Conservation (phyloP, 1,284 basidiomycete genomes). For the Rhodotorula sp. region DNA sequence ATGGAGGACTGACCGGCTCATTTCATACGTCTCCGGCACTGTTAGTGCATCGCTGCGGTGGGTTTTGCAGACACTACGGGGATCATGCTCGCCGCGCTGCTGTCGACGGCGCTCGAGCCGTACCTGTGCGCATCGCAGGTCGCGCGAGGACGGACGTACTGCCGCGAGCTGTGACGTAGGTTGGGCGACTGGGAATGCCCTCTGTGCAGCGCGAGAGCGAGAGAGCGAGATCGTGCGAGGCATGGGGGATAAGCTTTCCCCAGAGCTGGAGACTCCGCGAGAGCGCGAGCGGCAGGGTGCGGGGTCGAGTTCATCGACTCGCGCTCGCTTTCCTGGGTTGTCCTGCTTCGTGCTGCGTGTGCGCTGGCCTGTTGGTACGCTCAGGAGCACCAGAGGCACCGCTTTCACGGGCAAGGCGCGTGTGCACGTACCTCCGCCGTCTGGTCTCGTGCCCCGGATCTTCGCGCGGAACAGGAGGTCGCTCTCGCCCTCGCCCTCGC, state of each 20-base stretch:
- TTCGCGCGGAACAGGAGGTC: no score
- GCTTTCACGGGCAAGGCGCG: no score
- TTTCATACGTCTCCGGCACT: background rate
- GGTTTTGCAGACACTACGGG: constrained; percentile 43
- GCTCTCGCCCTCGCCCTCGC: background rate
- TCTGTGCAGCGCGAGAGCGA: background rate
- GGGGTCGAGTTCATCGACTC: background rate
- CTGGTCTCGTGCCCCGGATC: no score
- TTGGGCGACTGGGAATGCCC: background rate
- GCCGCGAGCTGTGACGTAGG: constrained; percentile 15
- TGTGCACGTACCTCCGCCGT: no score
- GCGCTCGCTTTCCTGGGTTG: no score
- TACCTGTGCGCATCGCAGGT: constrained; percentile 21
- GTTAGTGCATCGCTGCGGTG: constrained; percentile 40
- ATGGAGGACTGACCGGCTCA: no score
- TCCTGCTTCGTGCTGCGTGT: no score
- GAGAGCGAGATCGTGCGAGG: no score
- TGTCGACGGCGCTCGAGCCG: constrained; percentile 21
- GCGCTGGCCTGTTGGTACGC: no score
- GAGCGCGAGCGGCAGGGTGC: no score
- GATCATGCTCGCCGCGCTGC: constrained; percentile 12
- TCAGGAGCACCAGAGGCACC: no score
- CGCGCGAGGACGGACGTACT: constrained; percentile 13
- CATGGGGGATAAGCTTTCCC: no score
- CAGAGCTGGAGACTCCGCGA: background rate